Base-by-base conservation (phyloP, 1,284 basidiomycete species). In the Xanthoconium separans region DNA sequence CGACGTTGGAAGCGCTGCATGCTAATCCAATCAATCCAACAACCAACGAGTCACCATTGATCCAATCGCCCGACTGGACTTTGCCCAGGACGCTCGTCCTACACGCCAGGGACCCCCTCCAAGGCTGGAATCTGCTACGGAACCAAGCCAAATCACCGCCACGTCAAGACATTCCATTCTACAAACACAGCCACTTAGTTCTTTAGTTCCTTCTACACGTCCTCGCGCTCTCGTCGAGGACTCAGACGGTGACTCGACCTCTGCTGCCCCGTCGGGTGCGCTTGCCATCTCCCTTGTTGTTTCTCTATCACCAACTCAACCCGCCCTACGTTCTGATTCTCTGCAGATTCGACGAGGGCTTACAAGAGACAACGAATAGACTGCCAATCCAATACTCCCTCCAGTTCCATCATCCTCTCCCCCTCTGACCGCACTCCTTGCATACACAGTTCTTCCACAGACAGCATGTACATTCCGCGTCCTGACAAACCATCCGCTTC, bases 351-450 rank as follows among this genome's bases (percentile, higher is more conserved):
- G 57, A 58, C 75, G 48, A 77, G 85, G 67, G 81, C 81, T 59
- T 77, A 79, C 70, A 89, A 89, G 78, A 79, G 86, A 78, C 84
- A 84, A 75, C 81, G 87, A 71, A 74, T 82, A 68, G 77, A 77
- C 63, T 77, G 64, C 62, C 64, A 66, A 50, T 62, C 59, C 57
- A 60, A 60, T 51, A 54, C 54, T 55, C 57, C 68, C 37, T 68
- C 70, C 37, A 43, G 55, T 46, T 58, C 72, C 30, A 59, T 59
- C 49, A 62, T 60, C 40, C 58, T 61, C 50, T 61, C 71, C 39
- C 46, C 66, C 50, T 54, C 65, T 51, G 68, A 72, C 65, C 70
- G 65, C 55, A 57, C 64, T 30, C 59, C 67, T 50, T 59, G 66
- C 59, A 49, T 65, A 37, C 61, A 67, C 53, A 64, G 67, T 51